Base-by-base conservation (phyloP, 2,329 filamentous ascomycete species). In the Ophiostoma ips region DNA sequence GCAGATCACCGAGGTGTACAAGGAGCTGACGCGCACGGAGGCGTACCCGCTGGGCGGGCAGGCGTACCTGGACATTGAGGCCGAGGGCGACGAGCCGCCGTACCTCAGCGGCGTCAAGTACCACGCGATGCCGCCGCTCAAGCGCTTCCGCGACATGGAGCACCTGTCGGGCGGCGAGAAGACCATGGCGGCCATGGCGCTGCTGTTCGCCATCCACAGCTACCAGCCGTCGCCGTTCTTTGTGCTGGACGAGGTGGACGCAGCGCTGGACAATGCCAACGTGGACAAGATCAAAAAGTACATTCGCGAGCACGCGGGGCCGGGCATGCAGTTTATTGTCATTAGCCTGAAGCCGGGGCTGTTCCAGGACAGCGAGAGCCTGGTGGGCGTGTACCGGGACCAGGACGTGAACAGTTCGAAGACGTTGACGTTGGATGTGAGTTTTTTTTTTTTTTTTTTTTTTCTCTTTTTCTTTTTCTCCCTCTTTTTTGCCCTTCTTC, bases 131-230 rank as follows among this genome's bases (percentile, higher is more conserved):
- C 92, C 92, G 18, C 92, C 92, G 1, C 79, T 95, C 55, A 98
- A 98, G 70, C 87, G 92, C 43, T 98, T 98, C 77, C 79, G 92
- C 59, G 94, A 98, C 65, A 98, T 98, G 92, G 92, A 98, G 66
- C 92, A 95, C 63, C 72, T 98, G 10, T 95, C 87, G 1, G 92
- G 92, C 60, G 92, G 92, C 50, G 92, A 98, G 68, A 98, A 98
- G 73, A 98, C 92, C 0, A 98, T 98, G 83, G 92, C 92, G 2
- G 92, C 92, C 13, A 72, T 98, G 36, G 92, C 92, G n/a, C 74
- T 98, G 37, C 76, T 98, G 5, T 98, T 98, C 63, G 92, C 92
- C 19, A 89, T 98, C 51, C 92, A 98, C 70, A 89, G 84, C 53
- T 98, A 90, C 70, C 89, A 95, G 63, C 90, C 92, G 0, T 87